phyloP scores from a whole-genome alignment of 768 basidiomycete species.

The Leccinum longicurvipes region DNA sequence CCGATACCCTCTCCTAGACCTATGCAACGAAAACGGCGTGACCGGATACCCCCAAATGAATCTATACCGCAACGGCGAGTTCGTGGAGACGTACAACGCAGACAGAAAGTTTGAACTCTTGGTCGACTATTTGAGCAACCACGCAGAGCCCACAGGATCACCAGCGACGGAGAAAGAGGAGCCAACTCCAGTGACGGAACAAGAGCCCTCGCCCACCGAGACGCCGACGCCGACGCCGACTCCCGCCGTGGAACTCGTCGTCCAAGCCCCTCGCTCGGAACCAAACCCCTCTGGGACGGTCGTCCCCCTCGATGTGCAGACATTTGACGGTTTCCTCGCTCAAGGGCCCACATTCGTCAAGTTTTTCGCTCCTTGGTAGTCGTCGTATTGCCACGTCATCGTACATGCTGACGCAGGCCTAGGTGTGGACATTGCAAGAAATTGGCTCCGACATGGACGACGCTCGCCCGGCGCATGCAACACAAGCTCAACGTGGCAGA shows the following conservation, averaged over 20 bases:
- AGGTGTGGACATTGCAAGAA: slow-evolving; percentile 97
- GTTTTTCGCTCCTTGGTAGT: slow-evolving; percentile 89
- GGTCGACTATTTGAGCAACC: slow-evolving; percentile 50
- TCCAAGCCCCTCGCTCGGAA: slow-evolving; percentile 14
- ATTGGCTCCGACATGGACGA: slow-evolving; percentile 76
- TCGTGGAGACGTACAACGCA: slow-evolving; percentile 53
- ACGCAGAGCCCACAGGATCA: slow-evolving; percentile 31
- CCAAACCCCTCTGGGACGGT: slow-evolving; percentile 27
- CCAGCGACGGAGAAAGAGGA: background rate
- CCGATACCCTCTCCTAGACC: too few relatives aligned
- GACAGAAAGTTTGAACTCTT: slow-evolving; percentile 53
- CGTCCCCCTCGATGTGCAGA: slow-evolving; percentile 24
- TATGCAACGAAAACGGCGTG: slow-evolving; percentile 70
- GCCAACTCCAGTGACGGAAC: background rate
- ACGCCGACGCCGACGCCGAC: slow-evolving; percentile 1
- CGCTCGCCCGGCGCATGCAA: slow-evolving; percentile 70
- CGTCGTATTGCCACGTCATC: background rate
- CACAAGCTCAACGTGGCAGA: slow-evolving; percentile 74
- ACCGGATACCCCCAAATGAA: slow-evolving; percentile 74
- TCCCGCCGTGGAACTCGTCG: slow-evolving; percentile 3
- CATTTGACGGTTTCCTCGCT: slow-evolving; percentile 39
- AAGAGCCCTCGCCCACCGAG: background rate
- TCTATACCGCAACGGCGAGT: slow-evolving; percentile 65
- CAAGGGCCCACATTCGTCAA: slow-evolving; percentile 61
- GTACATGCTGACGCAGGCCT: background rate